Evolutionary conservation across 1,139 yeast species (phyloP).

Genomic region (Arxiozyma slooffiae): DNA sequence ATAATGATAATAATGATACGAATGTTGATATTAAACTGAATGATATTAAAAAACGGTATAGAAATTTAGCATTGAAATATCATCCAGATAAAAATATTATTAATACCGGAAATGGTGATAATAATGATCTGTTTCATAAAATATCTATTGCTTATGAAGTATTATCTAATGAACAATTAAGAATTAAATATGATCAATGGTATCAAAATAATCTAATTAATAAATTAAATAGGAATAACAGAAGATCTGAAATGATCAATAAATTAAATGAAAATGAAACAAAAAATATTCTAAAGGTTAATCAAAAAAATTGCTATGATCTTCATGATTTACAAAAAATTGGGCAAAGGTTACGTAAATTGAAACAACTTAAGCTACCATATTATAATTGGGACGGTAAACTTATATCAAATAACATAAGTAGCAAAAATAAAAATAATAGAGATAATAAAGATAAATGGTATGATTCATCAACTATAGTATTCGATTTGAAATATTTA

Average conservation of each 20-base stretch:
- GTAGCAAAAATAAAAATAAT: background rate
- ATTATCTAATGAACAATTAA: constrained; percentile 43
- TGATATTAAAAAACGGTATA: constrained; percentile 71
- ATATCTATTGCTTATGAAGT: constrained; percentile 46
- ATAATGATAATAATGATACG: background rate
- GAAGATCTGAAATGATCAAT: constrained; percentile 8
- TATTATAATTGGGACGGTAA: constrained; percentile 22
- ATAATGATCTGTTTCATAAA: constrained; percentile 41
- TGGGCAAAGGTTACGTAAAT: constrained; percentile 22
- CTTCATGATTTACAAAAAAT: constrained; percentile 17
- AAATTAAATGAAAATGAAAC: constrained; percentile 10
- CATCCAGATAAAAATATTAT: constrained; percentile 79
- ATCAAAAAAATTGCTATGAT: background rate
- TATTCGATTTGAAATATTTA: constrained; percentile 2
- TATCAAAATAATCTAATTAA: background rate
- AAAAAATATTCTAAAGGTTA: background rate
- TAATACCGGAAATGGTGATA: background rate
- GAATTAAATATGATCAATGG: constrained; percentile 45
- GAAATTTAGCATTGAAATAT: constrained; percentile 69
- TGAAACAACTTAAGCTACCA: constrained; percentile 19
- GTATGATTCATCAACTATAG: constrained; percentile 8
- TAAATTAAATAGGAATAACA: background rate
- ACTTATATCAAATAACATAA: background rate
- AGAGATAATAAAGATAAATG: background rate
- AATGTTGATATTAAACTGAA: constrained; percentile 3